These are phyloP conservation scores for Trichosanthes cucumerina DNA, from an alignment of 306 rosid genomes.

Conservation along the genomic window DNA sequence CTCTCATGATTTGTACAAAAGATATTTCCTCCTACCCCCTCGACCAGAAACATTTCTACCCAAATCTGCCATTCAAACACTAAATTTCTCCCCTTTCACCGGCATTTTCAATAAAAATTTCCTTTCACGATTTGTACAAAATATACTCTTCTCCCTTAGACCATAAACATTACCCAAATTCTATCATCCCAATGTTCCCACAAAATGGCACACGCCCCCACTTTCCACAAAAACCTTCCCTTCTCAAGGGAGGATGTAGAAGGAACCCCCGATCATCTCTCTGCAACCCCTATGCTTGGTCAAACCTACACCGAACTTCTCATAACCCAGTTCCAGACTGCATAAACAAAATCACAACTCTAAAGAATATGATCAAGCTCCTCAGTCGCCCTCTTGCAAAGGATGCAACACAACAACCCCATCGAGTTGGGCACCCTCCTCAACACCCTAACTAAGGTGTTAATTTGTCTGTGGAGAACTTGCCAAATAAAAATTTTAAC, in stretches of 20 bases:
- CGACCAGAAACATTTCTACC: neutral
- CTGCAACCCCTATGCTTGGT: no score
- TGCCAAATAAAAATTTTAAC: neutral
- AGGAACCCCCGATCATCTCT: no score
- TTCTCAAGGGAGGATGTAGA: no score
- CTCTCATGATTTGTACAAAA: neutral
- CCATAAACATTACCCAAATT: neutral
- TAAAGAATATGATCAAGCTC: neutral
- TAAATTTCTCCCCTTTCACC: neutral
- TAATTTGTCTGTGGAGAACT: no score
- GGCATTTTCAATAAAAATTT: no score
- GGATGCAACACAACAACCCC: neutral
- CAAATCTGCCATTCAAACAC: neutral
- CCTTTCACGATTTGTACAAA: neutral
- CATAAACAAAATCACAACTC: neutral
- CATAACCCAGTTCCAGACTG: neutral
- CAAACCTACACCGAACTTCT: no score
- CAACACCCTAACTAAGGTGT: neutral
- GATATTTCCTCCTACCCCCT: neutral
- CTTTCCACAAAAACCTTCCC: neutral
- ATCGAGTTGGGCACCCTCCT: neutral
- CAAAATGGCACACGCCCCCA: no score
- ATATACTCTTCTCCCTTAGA: neutral
- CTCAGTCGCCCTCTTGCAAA: neutral
- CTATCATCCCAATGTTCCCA: neutral